Evolutionary conservation across 371 early-diverging fungal species (phyloP), one percentile per base, ranked within the genome.

Genomic region (Choanephora cucurbitarum): DNA sequence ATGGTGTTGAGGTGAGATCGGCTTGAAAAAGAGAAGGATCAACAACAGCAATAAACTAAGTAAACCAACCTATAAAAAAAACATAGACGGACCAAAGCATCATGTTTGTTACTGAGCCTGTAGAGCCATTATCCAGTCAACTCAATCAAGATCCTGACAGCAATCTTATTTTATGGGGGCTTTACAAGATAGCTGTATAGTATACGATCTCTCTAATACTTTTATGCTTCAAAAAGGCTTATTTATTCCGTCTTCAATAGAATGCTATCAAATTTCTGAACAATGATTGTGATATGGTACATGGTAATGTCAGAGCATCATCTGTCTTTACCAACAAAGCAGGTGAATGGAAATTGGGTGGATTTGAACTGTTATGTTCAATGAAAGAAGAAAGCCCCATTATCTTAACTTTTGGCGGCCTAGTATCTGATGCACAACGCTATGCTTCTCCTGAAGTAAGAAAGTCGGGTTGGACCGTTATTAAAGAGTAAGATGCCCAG

Each of bases 331-430:
- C 86, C 32, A 95, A 91, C 28, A 80, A 82, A 52, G 90, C 93
- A 4, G 95, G 96, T 39, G 98, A 98, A 69, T 98, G 96, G 96
- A 92, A 89, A 58, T 72, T 97, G 28, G 93, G 92, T 17, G 95
- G 95, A 3, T 82, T 95, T 53, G 98, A 97, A 57, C 57, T 91
- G 14, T 59, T 92, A 11, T 81, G 88, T 28, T 85, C 86, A 5
- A 66, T 88, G 58, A 82, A 86, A 45, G 92, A 91, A 49, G 89
- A 89, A 45, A 77, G 79, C 45, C 87, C 88, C 0, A 70, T 86
- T 15, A 73, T 91, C 23, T 60, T 85, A 64, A 81, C 82, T 5
- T 86, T 86, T 79, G 89, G 88, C 5, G 82, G 83, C 22, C 52
- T 82, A 31, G 64, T 91, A 15, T 84, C 87, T 23, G 87, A 88